A percentile compares a stretch with the other conserved stretches of the same genome.
Conservation (phyloP, 768 basidiomycete genomes). For the Amanita pseudoporphyria region DNA sequence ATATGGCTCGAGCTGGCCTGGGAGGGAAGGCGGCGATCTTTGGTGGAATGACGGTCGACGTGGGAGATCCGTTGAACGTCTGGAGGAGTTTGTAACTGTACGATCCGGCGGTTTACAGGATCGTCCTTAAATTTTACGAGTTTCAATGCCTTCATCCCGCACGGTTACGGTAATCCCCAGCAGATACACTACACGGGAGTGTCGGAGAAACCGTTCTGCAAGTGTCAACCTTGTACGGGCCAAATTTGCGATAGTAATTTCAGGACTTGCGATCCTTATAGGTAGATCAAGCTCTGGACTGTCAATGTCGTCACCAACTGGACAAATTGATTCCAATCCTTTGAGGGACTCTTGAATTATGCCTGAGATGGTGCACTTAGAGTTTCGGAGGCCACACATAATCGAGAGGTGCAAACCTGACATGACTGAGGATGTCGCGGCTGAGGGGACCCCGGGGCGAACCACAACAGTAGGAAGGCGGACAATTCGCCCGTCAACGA, state of each 20-base stretch:
- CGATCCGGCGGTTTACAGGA: too few relatives aligned
- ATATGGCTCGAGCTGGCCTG: background rate
- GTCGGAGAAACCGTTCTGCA: slow-evolving; percentile 27
- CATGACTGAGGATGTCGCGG: slow-evolving; percentile 47
- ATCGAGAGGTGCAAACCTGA: slow-evolving; percentile 27
- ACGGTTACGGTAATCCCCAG: slow-evolving; percentile 53
- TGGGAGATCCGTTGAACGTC: background rate
- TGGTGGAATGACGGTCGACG: slow-evolving; percentile 2
- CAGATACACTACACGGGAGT: slow-evolving; percentile 45
- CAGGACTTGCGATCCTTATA: slow-evolving; percentile 41
- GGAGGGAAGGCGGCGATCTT: slow-evolving; percentile 1
- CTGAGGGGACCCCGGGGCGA: too few relatives aligned
- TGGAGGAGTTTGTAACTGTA: slow-evolving; percentile 12
- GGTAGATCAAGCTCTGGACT: slow-evolving; percentile 37
- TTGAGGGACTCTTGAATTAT: slow-evolving; percentile 50
- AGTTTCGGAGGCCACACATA: background rate
- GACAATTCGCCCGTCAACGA: slow-evolving; percentile 48
- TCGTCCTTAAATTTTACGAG: slow-evolving; percentile 40
- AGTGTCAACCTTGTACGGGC: slow-evolving; percentile 37
- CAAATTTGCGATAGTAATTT: slow-evolving; percentile 45
- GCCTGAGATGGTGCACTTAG: background rate
- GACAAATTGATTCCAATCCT: slow-evolving; percentile 38
- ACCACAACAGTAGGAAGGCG: slow-evolving; percentile 53
- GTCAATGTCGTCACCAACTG: slow-evolving; percentile 36
- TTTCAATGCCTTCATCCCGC: slow-evolving; percentile 36